These are phyloP conservation scores for Calonectria henricotiae DNA, from an alignment of 2,329 filamentous ascomycete species.

Conservation along the genomic window DNA sequence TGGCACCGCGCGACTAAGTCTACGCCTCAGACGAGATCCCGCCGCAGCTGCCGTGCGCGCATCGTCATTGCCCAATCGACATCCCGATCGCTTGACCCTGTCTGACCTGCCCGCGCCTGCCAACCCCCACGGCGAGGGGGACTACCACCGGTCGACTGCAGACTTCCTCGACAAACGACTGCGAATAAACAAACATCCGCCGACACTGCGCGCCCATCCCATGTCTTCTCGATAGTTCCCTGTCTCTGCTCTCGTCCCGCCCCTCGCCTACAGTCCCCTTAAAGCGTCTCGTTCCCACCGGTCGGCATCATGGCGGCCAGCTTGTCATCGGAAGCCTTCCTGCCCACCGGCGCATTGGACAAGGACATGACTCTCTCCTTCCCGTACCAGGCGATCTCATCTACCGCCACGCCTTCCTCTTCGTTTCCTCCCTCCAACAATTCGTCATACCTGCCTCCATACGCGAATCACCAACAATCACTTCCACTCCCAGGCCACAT, in stretches of 20 bases:
- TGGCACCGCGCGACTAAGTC: constrained; percentile 10
- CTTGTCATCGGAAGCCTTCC: constrained; percentile 51
- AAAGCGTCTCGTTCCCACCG: constrained; percentile 26
- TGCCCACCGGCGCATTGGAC: constrained; percentile 52
- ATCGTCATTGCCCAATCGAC: not conserved
- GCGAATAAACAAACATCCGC: not conserved
- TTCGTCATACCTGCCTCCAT: constrained; percentile 48
- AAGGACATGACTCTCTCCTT: constrained; percentile 44
- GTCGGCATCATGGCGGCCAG: constrained; percentile 50
- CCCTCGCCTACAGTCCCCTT: not conserved
- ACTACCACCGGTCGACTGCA: not conserved
- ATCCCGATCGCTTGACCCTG: constrained; percentile 1
- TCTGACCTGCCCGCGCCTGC: not conserved
- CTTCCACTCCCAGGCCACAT: constrained; percentile 39
- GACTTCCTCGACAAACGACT: not conserved
- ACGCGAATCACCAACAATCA: constrained; percentile 44
- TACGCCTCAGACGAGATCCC: not conserved
- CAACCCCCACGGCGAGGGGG: not conserved
- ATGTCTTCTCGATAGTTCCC: constrained; percentile 12
- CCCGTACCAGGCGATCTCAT: constrained; percentile 40
- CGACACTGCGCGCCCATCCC: constrained; percentile 12
- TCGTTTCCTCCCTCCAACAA: constrained; percentile 44
- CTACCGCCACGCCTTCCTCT: constrained; percentile 42
- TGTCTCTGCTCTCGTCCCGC: constrained; percentile 2
- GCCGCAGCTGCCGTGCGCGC: constrained; percentile 5